Percentiles rank a stretch among this genome's conserved stretches.
Evolutionary conservation across 1,284 basidiomycete species (phyloP).

Genomic region (Cutaneotrichosporon cavernicola): DNA sequence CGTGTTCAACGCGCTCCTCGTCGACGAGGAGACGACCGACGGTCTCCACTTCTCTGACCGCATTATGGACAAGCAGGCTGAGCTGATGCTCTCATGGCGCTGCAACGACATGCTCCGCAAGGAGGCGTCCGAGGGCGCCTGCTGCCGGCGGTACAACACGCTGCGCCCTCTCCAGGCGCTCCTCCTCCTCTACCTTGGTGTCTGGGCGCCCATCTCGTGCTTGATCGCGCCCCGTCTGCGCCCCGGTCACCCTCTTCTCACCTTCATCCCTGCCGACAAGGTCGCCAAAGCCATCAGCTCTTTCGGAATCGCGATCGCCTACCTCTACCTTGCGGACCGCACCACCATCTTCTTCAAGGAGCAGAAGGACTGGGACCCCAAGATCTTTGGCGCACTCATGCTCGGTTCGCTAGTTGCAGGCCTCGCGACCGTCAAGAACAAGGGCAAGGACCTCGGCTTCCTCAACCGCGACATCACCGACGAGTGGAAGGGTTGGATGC

Average conservation of each 20-base stretch:
- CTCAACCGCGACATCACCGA: conserved; percentile 87
- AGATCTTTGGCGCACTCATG: conserved; percentile 65
- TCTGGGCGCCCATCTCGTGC: conserved; percentile 62
- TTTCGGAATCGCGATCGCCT: conserved; percentile 64
- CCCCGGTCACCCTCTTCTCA: conserved; percentile 37
- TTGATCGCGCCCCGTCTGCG: conserved; percentile 42
- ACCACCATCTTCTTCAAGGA: conserved; percentile 81
- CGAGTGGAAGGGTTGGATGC: conserved; percentile 97
- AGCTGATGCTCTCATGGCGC: conserved; percentile 72
- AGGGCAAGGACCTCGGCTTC: conserved; percentile 74
- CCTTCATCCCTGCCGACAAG: conserved; percentile 53
- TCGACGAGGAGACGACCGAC: conserved; percentile 70
- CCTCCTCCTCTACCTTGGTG: conserved; percentile 58
- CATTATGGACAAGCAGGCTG: conserved; percentile 69
- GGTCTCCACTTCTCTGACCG: conserved; percentile 74
- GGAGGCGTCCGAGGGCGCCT: conserved; percentile 72
- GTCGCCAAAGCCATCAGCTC: conserved; percentile 57
- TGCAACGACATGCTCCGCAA: conserved; percentile 75
- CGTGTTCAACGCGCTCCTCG: conserved; percentile 75
- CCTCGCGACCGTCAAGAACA: conserved; percentile 63
- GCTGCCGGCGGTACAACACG: conserved; percentile 72
- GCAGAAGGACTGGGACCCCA: conserved; percentile 73
- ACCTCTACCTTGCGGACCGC: conserved; percentile 75
- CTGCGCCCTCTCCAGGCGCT: conserved; percentile 64
- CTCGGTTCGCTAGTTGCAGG: conserved; percentile 62